Conservation (phyloP, 306 rosid species). For the Medicago lupulina region DNA sequence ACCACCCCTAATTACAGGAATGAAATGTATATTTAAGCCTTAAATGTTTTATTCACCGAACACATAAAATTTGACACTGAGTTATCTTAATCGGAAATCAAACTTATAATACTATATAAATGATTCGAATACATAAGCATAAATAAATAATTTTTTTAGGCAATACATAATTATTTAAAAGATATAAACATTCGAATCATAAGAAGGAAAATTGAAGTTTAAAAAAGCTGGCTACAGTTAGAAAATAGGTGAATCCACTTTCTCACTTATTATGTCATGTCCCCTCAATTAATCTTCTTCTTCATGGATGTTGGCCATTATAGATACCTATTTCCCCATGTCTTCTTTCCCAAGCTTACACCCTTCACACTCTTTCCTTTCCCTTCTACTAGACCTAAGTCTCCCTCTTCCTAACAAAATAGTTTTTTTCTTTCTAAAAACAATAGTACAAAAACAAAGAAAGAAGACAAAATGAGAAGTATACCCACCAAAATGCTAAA, state of each 20-base stretch:
- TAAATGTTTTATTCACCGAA: too few relatives aligned
- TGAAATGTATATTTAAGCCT: too few relatives aligned
- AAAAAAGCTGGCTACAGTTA: background rate
- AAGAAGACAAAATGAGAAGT: conserved; percentile 53
- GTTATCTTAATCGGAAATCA: too few relatives aligned
- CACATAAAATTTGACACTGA: too few relatives aligned
- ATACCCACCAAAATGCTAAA: conserved; percentile 7
- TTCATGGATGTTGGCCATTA: conserved; percentile 38
- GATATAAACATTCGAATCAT: background rate
- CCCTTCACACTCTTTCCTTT: conserved; percentile 20
- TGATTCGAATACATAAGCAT: background rate
- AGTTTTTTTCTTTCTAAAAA: background rate
- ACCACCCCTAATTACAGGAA: too few relatives aligned
- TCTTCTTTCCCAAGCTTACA: conserved; percentile 42
- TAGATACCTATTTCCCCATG: conserved; percentile 42
- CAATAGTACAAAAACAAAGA: background rate
- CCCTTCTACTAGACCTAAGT: background rate
- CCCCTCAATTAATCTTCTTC: background rate
- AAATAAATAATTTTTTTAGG: background rate
- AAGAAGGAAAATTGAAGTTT: background rate
- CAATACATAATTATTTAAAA: background rate
- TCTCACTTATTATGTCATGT: background rate
- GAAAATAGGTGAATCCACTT: conserved; percentile 27
- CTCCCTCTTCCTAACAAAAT: background rate
- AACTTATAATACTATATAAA: too few relatives aligned